These are phyloP conservation scores for Yamadazyma aaseri DNA, from an alignment of 1,139 yeast species.

Conservation along the genomic window DNA sequence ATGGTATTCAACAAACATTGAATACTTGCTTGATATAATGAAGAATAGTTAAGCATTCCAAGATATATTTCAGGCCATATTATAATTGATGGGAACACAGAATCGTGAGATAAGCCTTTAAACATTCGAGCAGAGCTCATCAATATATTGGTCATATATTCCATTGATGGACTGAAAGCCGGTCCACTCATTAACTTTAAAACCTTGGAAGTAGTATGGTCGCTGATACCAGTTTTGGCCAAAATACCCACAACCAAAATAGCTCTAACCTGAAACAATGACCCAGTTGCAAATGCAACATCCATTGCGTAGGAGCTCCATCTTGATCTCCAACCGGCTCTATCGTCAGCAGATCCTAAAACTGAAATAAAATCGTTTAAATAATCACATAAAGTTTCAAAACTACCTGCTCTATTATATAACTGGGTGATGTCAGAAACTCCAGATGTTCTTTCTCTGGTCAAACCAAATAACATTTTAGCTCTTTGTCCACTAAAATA, in stretches of 20 bases:
- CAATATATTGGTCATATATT: constrained; percentile 35
- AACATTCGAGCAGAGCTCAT: constrained; percentile 60
- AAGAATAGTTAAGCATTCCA: constrained; percentile 33
- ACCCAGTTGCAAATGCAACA: constrained; percentile 58
- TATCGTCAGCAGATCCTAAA: constrained; percentile 56
- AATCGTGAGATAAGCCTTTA: constrained; percentile 57
- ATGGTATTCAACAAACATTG: constrained; percentile 35
- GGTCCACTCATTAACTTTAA: constrained; percentile 30
- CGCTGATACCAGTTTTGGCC: constrained; percentile 62
- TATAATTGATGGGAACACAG: constrained; percentile 54
- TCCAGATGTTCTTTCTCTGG: constrained; percentile 52
- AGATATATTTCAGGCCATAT: constrained; percentile 62
- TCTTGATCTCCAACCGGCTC: constrained; percentile 61
- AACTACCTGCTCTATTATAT: constrained; percentile 48
- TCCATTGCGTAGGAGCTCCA: constrained; percentile 70
- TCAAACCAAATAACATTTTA: constrained; percentile 73
- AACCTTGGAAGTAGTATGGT: constrained; percentile 53
- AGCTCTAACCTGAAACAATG: constrained; percentile 72
- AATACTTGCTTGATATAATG: constrained; percentile 56
- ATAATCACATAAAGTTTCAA: constrained; percentile 66
- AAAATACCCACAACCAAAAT: constrained; percentile 70
- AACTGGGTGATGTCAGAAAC: constrained; percentile 37
- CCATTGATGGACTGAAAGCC: constrained; percentile 28
- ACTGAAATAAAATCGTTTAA: constrained; percentile 48
- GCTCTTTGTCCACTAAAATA: constrained; percentile 72